Conservation (phyloP, 2,329 filamentous ascomycete genomes). For the Amauroascus niger region DNA sequence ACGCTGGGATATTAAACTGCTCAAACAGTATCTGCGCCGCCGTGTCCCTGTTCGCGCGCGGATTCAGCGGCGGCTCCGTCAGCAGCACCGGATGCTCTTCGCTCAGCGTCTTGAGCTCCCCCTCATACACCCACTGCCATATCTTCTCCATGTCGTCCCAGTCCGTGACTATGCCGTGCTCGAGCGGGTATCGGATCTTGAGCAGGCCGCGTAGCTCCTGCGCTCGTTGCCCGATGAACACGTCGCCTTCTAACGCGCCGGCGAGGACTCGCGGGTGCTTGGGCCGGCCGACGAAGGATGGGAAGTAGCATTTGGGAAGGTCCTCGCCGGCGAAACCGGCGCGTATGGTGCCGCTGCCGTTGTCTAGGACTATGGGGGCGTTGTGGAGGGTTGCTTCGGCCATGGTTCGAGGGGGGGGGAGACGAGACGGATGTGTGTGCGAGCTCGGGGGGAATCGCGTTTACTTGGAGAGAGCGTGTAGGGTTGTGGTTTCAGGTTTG, state of each 20-base stretch:
- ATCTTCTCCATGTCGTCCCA: slow-evolving; percentile 99
- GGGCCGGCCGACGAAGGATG: slow-evolving; percentile 89
- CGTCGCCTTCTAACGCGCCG: slow-evolving; percentile 91
- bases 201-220: slow-evolving; percentile 83
- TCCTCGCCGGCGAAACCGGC: slow-evolving; percentile 96
- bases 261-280: slow-evolving; percentile 92
- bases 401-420: slow-evolving; percentile 35
- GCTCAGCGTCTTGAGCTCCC: slow-evolving; percentile 90
- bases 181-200: slow-evolving; percentile 90
- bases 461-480: not conserved
- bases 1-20: slow-evolving; percentile 93
- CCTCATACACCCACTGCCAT: slow-evolving; percentile 95
- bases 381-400: slow-evolving; percentile 71
- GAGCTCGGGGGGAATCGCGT: slow-evolving; percentile 1
- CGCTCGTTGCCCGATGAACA: slow-evolving; percentile 90
- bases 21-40: slow-evolving; percentile 97
- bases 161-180: slow-evolving; percentile 96
- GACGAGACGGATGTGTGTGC: not conserved
- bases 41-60: slow-evolving; percentile 86
- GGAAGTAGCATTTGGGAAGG: slow-evolving; percentile 91
- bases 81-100: slow-evolving; percentile 97
- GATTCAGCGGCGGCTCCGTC: slow-evolving; percentile 92
- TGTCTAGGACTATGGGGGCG: slow-evolving; percentile 96
- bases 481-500: not conserved
- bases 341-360: slow-evolving; percentile 93